Percentiles rank a stretch among this genome's conserved stretches.
Evolutionary conservation across 371 early-diverging fungal genomes (phyloP).

Genomic region (Lichtheimia hyalospora): DNA sequence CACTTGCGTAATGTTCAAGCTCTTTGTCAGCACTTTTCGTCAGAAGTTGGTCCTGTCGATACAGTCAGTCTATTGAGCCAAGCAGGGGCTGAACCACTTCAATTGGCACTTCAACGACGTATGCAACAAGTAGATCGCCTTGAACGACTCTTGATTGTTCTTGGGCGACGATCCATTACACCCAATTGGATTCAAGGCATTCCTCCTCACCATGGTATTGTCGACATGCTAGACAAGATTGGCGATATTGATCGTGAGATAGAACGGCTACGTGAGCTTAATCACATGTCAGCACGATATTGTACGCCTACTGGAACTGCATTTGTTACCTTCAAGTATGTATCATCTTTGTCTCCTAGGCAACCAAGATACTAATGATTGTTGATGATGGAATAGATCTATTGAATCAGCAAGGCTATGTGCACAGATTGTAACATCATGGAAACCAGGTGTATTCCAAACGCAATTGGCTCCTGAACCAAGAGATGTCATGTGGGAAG

Average conservation of each 20-base stretch:
- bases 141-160: slow-evolving; percentile 27
- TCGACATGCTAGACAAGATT: slow-evolving; percentile 12
- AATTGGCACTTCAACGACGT: slow-evolving; percentile 17
- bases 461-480: slow-evolving; percentile 89
- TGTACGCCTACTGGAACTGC: slow-evolving; percentile 59
- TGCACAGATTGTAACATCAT: slow-evolving; percentile 50
- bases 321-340: slow-evolving; percentile 65
- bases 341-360: slow-evolving; percentile 4
- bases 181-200: background rate
- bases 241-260: slow-evolving; percentile 26
- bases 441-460: slow-evolving; percentile 69
- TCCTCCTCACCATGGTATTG: slow-evolving; percentile 1
- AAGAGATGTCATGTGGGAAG: slow-evolving; percentile 88
- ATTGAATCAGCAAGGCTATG: slow-evolving; percentile 58
- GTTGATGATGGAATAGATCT: slow-evolving; percentile 8
- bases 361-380: background rate
- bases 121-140: slow-evolving; percentile 22
- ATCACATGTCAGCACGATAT: slow-evolving; percentile 29
- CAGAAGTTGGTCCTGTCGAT: slow-evolving; percentile 34
- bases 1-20: slow-evolving; percentile 38
- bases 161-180: slow-evolving; percentile 9
- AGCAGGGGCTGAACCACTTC: slow-evolving; percentile 17
- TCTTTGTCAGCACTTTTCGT: slow-evolving; percentile 4
- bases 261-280: slow-evolving; percentile 27
- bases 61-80: slow-evolving; percentile 37